These are phyloP conservation scores for Hippophae rhamnoides DNA, from an alignment of 306 rosid species.

Conservation along the genomic window DNA sequence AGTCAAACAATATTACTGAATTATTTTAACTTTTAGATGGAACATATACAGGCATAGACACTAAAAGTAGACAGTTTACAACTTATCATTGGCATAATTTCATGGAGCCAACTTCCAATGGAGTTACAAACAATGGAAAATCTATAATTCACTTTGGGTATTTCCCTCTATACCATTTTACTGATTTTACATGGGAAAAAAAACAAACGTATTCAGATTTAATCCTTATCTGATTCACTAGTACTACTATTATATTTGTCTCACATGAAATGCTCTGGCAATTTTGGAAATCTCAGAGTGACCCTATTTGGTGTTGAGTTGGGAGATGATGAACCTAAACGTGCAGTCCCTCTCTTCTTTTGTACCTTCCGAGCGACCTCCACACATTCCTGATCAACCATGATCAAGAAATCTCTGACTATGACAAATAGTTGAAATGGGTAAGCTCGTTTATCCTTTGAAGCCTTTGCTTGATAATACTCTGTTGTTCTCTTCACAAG, in stretches of 20 bases:
- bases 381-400: slow-evolving; percentile 82
- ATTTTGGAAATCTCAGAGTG: slow-evolving; percentile 29
- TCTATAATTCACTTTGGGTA: background rate
- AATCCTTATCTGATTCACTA: slow-evolving; percentile 31
- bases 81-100: no score
- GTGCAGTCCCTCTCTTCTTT: slow-evolving; percentile 33
- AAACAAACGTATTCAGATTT: background rate
- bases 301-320: slow-evolving; percentile 15
- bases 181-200: background rate
- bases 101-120: no score
- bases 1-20: no score
- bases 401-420: slow-evolving; percentile 72
- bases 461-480: slow-evolving; percentile 64
- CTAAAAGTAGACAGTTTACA: no score
- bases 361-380: slow-evolving; percentile 62
- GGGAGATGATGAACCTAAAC: slow-evolving; percentile 22
- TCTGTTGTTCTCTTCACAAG: slow-evolving; percentile 59
- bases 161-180: background rate
- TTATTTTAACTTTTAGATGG: no score
- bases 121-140: no score
- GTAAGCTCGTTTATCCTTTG: slow-evolving; percentile 44
- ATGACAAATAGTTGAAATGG: slow-evolving; percentile 60
- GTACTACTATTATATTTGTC: slow-evolving; percentile 26
- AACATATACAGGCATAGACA: no score
- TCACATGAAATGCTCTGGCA: slow-evolving; percentile 41